Base-by-base conservation (phyloP, 129 eudicot species). In the Flaveria trinervia region DNA sequence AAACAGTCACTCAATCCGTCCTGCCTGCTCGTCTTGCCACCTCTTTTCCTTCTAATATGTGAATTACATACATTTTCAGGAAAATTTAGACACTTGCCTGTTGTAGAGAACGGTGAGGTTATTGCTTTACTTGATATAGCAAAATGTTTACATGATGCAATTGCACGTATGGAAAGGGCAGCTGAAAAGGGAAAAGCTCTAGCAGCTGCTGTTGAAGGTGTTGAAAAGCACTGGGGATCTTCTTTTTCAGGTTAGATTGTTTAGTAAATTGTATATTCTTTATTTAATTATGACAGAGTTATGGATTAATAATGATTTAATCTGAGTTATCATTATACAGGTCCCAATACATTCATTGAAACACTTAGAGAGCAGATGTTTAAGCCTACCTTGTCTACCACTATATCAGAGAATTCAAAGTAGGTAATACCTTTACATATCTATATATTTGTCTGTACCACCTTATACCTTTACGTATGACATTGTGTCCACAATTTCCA, bases 151-250 rank as follows among this genome's bases (percentile, higher is more conserved):
- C 90, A 90, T 81, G 97, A 90, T 87, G 97, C 97, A 28, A 90
- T 93, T 61, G 98, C 97, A 49, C 91, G 97, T 59, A 85, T 93
- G 95, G 98, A 93, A 77, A 81, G 96, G 87, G 97, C 97, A n/a
- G 96, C 98, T 72, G 97, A 90, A 79, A 93, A 93, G 73, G 98
- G 98, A 49, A 93, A 93, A 80, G 98, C 98, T 60, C 90, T 93
- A 68, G 98, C 90, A 17, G 97, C 96, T 65, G 98, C 97, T 55
- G 96, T 93, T 86, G 98, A 93, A 84, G 98, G 98, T 43, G 98
- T 93, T 80, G 98, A 88, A 65, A 90, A 86, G 72, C 87, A 87
- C 79, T 93, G 97, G 98, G 98, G 96, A 14, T 54, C 92, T 39
- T 77, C 96, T 70, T 82, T 69, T 39, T 81, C 96, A 82, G 96